Conservation (phyloP, 2,329 filamentous ascomycete genomes). For the Exophiala lecanii-corni region DNA sequence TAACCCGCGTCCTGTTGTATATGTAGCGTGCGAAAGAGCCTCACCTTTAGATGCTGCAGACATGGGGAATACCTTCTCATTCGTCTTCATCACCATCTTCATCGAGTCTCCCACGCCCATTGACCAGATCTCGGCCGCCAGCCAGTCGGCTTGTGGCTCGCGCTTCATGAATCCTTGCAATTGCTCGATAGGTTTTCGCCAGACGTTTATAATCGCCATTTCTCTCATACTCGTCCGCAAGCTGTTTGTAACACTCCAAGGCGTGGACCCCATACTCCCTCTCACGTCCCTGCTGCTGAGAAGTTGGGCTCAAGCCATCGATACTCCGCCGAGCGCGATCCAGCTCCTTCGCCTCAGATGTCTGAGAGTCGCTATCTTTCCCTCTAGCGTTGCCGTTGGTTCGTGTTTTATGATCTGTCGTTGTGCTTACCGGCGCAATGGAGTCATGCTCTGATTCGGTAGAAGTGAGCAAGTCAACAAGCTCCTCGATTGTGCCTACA, state of each 20-base stretch:
- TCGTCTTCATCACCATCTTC: slow-evolving; percentile 20
- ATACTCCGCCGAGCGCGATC: slow-evolving; percentile 23
- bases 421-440: neutral
- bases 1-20: no score
- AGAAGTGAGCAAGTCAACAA: slow-evolving; percentile 83
- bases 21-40: no score
- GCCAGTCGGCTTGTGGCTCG: slow-evolving; percentile 24
- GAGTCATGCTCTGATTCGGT: slow-evolving; percentile 63
- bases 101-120: slow-evolving; percentile 14
- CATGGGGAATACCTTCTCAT: no score
- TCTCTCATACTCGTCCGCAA: slow-evolving; percentile 84
- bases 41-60: no score
- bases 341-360: slow-evolving; percentile 20
- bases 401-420: slow-evolving; percentile 1
- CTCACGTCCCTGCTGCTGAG: slow-evolving; percentile 19
- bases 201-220: slow-evolving; percentile 88
- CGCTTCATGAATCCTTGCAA: slow-evolving; percentile 81
- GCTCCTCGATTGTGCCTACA: slow-evolving; percentile 79
- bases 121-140: slow-evolving; percentile 3
- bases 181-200: slow-evolving; percentile 80
- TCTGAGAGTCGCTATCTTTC: slow-evolving; percentile 16
- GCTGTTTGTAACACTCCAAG: slow-evolving; percentile 80
- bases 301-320: slow-evolving; percentile 20
- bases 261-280: slow-evolving; percentile 35
- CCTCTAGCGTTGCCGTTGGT: slow-evolving; percentile 4